These are phyloP conservation scores for Anisogramma anomala DNA, from an alignment of 2,329 filamentous ascomycete genomes.

Conservation along the genomic window DNA sequence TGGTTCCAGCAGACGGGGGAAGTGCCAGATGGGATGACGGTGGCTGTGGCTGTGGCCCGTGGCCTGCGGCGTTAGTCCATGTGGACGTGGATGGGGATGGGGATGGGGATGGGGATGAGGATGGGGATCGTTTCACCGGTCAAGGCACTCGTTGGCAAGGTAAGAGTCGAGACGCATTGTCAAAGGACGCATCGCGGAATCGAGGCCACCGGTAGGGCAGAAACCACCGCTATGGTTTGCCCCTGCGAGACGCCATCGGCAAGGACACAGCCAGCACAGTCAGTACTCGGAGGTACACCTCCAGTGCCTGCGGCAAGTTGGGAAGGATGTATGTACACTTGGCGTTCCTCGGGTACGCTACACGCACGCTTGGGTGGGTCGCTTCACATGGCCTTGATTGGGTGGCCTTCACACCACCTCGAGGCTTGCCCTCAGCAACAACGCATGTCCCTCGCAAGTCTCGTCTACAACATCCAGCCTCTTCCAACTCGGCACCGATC, in stretches of 20 bases:
- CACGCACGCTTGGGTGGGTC: not conserved
- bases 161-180: not conserved
- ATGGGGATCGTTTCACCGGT: not conserved
- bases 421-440: not conserved
- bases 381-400: not conserved
- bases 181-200: not conserved
- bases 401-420: not conserved
- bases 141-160: not conserved
- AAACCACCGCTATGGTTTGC: too few relatives aligned
- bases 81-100: not conserved
- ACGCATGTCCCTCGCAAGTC: not conserved
- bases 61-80: too few relatives aligned
- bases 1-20: too few relatives aligned
- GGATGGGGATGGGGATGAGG: not conserved
- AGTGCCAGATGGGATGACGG: too few relatives aligned
- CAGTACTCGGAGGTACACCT: too few relatives aligned
- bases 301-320: too few relatives aligned
- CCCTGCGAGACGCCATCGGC: too few relatives aligned
- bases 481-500: not conserved
- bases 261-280: too few relatives aligned
- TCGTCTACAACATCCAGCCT: not conserved
- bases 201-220: not conserved
- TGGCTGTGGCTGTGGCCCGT: too few relatives aligned
- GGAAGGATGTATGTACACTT: not conserved
- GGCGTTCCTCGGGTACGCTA: not conserved